Conservation (phyloP, 2,329 filamentous ascomycete genomes). For the Chlorencoelia australis region DNA sequence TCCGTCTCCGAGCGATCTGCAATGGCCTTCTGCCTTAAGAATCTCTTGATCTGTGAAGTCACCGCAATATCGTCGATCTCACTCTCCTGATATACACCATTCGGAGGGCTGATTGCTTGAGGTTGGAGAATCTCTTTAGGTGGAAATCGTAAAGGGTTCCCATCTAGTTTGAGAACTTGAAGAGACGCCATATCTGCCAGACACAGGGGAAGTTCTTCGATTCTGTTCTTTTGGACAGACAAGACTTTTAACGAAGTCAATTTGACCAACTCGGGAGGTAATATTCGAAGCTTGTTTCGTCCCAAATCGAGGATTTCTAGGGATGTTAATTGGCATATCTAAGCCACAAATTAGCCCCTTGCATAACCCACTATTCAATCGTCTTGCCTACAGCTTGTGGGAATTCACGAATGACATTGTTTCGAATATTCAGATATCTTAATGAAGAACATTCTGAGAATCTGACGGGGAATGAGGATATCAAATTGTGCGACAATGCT, state of each 20-base stretch:
- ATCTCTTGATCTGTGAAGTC: slow-evolving; percentile 53
- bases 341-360: slow-evolving; percentile 10
- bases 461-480: slow-evolving; percentile 57
- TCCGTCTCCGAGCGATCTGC: slow-evolving; percentile 45
- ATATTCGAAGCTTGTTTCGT: slow-evolving; percentile 68
- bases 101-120: slow-evolving; percentile 43
- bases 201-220: slow-evolving; percentile 73
- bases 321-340: slow-evolving; percentile 79
- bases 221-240: slow-evolving; percentile 76
- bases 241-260: slow-evolving; percentile 82
- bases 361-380: neutral
- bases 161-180: slow-evolving; percentile 80
- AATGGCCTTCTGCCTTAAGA: slow-evolving; percentile 39
- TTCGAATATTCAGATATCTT: slow-evolving; percentile 71
- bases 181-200: slow-evolving; percentile 84
- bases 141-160: slow-evolving; percentile 76
- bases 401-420: slow-evolving; percentile 62
- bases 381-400: slow-evolving; percentile 46
- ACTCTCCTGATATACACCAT: slow-evolving; percentile 44
- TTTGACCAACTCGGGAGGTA: slow-evolving; percentile 71
- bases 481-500: slow-evolving; percentile 70
- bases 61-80: slow-evolving; percentile 53
- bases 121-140: slow-evolving; percentile 58
- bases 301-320: slow-evolving; percentile 91
- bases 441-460: slow-evolving; percentile 69